Evolutionary conservation across 495 filamentous ascomycete genomes (phyloP), one percentile per base, ranked within the genome.

Genomic region (Chaetomium cochliodes): DNA sequence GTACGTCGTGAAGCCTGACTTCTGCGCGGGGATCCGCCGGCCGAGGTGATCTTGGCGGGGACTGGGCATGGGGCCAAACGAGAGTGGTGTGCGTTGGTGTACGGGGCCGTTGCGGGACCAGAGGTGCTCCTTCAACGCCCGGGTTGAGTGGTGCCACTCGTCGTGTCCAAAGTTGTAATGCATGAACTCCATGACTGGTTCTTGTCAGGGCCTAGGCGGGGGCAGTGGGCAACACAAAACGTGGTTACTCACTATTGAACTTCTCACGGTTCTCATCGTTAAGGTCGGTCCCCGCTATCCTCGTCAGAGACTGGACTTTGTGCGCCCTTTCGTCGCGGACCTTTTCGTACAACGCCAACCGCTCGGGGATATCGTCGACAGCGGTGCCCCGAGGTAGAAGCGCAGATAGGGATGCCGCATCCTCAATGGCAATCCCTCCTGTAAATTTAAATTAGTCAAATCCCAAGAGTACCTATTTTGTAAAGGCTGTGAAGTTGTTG

Each of bases 81-180:
- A 77, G n/a, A 83, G 74, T 3, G 84, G 86, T 66, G 80, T 78
- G 2, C 84, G 77, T 77, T 77, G 82, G 60, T 79, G 82, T 30
- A 78, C 65, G 47, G 52, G 46, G n/a, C 23, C 60, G 22, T 72
- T 78, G 25, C 79, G 74, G 4, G 71, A 54, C 77, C 79, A 80
- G 7, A 72, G 70, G 65, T 79, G 79, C 56, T 82, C 76, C 4
- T 77, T 78, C 9, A 88, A 75, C 33, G 78, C 66, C 47, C 84
- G 78, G 2, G 73, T 74, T 1, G 85, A 80, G 63, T 84, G 71
- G 66, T 87, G 83, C 64, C 77, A 81, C 57, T 86, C 86, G 63
- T 88, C 85, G 66, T 87, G 83, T 37, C 81, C 81, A 65, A 85
- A 85, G 63, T 84, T 86, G 63, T 87, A 86, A 28, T 70, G 68